phyloP scores from a whole-genome alignment of 306 rosid species.

The barrel medic (Medicago truncatula) region DNA sequence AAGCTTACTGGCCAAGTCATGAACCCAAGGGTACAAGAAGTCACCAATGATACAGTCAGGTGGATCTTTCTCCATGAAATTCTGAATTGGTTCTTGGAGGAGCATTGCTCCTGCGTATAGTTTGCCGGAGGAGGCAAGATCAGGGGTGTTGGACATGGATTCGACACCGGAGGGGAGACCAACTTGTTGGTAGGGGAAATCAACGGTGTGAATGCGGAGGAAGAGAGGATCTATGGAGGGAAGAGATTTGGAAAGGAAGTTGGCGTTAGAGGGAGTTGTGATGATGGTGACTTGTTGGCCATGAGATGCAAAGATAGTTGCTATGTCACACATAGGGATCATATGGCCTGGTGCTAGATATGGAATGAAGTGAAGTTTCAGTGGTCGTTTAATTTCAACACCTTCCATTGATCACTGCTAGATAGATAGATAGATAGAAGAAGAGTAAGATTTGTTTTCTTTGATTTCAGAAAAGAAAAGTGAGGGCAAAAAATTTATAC shows the following conservation, averaged over 20 bases:
- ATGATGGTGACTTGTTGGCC: conserved; percentile 52
- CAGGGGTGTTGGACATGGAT: not conserved
- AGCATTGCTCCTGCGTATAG: not conserved
- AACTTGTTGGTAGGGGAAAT: not conserved
- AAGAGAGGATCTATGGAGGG: not conserved
- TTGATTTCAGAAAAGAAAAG: no score
- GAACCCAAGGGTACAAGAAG: conserved; percentile 13
- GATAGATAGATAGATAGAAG: no score
- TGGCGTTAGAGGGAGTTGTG: conserved; percentile 42
- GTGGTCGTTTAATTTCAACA: not conserved
- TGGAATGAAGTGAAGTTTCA: conserved; percentile 45
- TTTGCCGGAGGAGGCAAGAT: not conserved
- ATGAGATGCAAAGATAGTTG: conserved; percentile 41
- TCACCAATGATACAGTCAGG: conserved; percentile 40
- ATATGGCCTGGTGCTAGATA: conserved; percentile 38
- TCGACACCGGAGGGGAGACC: not conserved
- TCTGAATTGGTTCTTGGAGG: not conserved
- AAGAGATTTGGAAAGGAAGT: not conserved
- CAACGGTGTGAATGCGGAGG: not conserved
- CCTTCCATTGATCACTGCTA: not conserved
- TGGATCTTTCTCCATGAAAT: not conserved
- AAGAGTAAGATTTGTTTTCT: no score
- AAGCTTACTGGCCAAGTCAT: conserved; percentile 23
- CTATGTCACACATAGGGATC: conserved; percentile 46
- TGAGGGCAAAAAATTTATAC: no score